Percentiles rank a stretch among this genome's conserved stretches.
Evolutionary conservation across 2,329 filamentous ascomycete genomes (phyloP).

Genomic region (Sporothrix dimorphospora): DNA sequence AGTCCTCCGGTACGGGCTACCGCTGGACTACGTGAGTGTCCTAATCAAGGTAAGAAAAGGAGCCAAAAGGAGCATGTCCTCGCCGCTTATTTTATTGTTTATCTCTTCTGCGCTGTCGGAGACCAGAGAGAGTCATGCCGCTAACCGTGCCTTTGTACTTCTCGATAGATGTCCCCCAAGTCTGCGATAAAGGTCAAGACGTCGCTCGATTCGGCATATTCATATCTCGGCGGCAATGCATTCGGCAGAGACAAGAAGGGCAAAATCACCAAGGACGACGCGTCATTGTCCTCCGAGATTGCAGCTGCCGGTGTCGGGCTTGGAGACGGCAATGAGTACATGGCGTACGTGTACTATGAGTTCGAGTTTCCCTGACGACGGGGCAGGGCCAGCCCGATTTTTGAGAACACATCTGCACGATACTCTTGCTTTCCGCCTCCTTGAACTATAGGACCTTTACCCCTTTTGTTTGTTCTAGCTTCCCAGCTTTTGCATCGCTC

Average conservation of each 20-base stretch:
- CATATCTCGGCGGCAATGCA: slow-evolving; percentile 91
- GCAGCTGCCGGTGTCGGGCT: slow-evolving; percentile 70
- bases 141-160: neutral
- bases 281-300: slow-evolving; percentile 77
- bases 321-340: slow-evolving; percentile 81
- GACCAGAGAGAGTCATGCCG: neutral
- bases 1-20: slow-evolving; percentile 92
- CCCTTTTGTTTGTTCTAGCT: neutral
- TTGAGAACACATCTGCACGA: neutral
- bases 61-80: too few relatives aligned
- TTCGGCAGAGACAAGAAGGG: slow-evolving; percentile 94
- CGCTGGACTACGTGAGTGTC: slow-evolving; percentile 84
- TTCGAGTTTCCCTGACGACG: slow-evolving; percentile 68
- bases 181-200: slow-evolving; percentile 75
- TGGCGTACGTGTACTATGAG: slow-evolving; percentile 95
- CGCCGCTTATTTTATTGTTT: neutral
- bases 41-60: slow-evolving; percentile 72
- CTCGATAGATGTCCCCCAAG: slow-evolving; percentile 75
- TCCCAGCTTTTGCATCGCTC: neutral
- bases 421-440: neutral
- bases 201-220: slow-evolving; percentile 82
- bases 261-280: slow-evolving; percentile 86
- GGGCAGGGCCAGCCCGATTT: neutral
- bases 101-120: neutral
- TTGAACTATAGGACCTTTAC: neutral